Conservation (phyloP, 192 early-diverging fungal species). For the Backusella westeae region DNA sequence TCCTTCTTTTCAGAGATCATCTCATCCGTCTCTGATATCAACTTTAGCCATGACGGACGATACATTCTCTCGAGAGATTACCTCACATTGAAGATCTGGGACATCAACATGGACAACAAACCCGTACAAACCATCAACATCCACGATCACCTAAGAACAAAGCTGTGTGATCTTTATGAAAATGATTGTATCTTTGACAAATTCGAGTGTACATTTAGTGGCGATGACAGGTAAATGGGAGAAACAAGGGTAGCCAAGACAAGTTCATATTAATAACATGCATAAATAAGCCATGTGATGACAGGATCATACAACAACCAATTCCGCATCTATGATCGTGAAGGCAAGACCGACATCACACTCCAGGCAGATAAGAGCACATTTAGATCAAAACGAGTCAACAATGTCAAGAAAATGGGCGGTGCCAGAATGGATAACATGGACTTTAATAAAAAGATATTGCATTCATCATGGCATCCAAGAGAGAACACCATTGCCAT, state of each 20-base stretch:
- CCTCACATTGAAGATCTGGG: slow-evolving; percentile 96
- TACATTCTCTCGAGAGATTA: slow-evolving; percentile 98
- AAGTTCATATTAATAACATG: no score
- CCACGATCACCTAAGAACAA: slow-evolving; percentile 91
- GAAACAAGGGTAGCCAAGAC: not conserved
- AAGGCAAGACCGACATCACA: slow-evolving; percentile 75
- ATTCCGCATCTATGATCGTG: slow-evolving; percentile 90
- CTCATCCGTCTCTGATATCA: slow-evolving; percentile 94
- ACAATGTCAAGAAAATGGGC: slow-evolving; percentile 75
- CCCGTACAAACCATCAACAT: slow-evolving; percentile 94
- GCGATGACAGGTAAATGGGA: slow-evolving; percentile 75
- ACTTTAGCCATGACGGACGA: slow-evolving; percentile 92
- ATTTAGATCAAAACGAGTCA: slow-evolving; percentile 86
- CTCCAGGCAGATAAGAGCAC: slow-evolving; percentile 98
- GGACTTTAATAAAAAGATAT: slow-evolving; percentile 87
- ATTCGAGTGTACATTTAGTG: slow-evolving; percentile 97
- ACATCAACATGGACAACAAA: slow-evolving; percentile 92
- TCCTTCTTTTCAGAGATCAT: slow-evolving; percentile 99
- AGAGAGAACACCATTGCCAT: slow-evolving; percentile 87
- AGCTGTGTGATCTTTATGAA: slow-evolving; percentile 97
- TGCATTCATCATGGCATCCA: slow-evolving; percentile 94
- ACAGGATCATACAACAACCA: slow-evolving; percentile 99
- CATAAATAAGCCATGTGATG: slow-evolving; percentile 56
- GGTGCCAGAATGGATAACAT: slow-evolving; percentile 64
- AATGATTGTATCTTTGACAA: slow-evolving; percentile 99